Base-by-base conservation (phyloP, 352 stramenopile genomes). In the Halophytophthora polymorphica region DNA sequence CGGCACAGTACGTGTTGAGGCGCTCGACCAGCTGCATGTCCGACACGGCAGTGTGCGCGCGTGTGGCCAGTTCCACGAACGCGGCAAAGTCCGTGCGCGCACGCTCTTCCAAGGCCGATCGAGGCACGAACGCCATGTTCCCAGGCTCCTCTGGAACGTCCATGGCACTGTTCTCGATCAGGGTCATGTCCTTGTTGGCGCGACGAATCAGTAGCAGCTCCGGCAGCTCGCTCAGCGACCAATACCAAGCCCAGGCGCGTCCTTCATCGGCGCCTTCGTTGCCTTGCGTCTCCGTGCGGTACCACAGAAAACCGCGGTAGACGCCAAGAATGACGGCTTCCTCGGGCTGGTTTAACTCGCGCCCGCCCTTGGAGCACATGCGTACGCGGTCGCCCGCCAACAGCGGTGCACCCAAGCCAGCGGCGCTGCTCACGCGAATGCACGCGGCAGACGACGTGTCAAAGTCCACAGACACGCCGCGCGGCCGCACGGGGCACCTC, bases 331-430 rank as follows among this genome's bases (percentile, higher is more conserved):
- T 80, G 35, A 98, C 72, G 25, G 96, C 96, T 82, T 98, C 94
- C 71, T 99, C 96, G 8, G 94, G 88, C 19, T 98, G 77, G 50
- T 98, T 97, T 36, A 99, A 71, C 66, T 98, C 86, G 36, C 96
- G 84, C 14, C 96, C 96, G 35, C 90, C 92, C 58, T 96, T 98
- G 1, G 91, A 88, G 45, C 88, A 95, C 34, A 99, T 89, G 21
- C 86, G 78, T 17, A 99, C 93, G 45, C 82, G 85, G 68, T 99
- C 96, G 28, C 96, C 96, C 46, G 91, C 75, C 41, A 98, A 70
- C 19, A 99, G 86, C 18, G 89, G 89, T 41, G 82, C 77, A 31
- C 67, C 59, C n/a, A 98, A 61, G 8, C 95, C 93, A 49, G 97
- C 82, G 23, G 77, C 73, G 28, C 86, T 90, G 64, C 89, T 97